phyloP scores from a whole-genome alignment of 2,329 filamentous ascomycete genomes.

The Calonectria pseudoturangicola region DNA sequence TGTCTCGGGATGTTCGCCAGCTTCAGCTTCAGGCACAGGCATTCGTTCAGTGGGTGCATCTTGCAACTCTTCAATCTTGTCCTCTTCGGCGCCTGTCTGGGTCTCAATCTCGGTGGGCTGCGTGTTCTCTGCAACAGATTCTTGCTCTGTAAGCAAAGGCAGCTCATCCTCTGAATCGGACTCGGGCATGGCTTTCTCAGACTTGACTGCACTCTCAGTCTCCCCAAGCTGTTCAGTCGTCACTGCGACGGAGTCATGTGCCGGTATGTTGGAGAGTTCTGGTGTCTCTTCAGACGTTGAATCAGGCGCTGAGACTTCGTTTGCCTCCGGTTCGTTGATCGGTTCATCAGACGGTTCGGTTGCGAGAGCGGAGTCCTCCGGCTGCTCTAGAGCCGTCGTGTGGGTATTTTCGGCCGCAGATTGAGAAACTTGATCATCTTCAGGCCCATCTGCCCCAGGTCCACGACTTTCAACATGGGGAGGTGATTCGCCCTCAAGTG shows the following conservation, averaged over 20 bases:
- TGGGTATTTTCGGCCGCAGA: background rate
- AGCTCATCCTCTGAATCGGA: constrained; percentile 1
- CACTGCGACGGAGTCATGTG: background rate
- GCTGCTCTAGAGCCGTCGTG: background rate
- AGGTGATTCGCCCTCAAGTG: background rate
- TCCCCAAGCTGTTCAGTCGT: background rate
- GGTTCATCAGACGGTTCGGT: background rate
- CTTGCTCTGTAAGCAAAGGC: constrained; percentile 2
- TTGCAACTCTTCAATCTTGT: background rate
- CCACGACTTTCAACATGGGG: background rate
- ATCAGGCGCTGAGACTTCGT: too few species aligned
- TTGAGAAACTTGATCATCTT: background rate
- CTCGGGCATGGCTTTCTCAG: background rate
- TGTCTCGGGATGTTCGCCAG: background rate
- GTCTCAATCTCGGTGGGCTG: constrained; percentile 11
- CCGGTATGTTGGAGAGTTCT: background rate
- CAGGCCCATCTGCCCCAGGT: background rate
- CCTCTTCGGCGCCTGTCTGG: background rate
- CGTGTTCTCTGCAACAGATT: background rate
- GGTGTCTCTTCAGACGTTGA: background rate
- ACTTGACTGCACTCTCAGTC: background rate
- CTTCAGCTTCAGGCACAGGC: background rate
- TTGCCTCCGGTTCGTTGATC: background rate
- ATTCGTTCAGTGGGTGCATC: background rate
- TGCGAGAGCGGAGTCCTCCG: background rate